phyloP scores from a whole-genome alignment of 1,284 basidiomycete genomes.

The Cryptococcus wingfieldii region DNA sequence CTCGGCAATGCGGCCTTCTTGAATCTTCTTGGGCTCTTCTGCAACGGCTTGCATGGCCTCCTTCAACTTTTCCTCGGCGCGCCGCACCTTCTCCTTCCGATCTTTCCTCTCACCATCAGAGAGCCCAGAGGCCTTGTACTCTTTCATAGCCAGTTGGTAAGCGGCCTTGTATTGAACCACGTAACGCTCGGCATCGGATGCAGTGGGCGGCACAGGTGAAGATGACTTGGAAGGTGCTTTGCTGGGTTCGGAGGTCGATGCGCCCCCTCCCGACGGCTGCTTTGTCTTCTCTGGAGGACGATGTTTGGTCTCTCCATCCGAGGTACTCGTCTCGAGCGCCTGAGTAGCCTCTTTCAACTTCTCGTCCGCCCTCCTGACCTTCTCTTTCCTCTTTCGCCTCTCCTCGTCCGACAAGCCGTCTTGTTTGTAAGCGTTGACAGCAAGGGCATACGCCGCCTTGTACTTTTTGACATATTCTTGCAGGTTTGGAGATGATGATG shows the following conservation, averaged over 20 bases:
- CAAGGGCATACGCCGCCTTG: neutral
- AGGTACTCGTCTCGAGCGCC: neutral
- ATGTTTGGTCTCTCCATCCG: neutral
- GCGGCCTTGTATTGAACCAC: neutral
- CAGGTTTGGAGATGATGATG: neutral
- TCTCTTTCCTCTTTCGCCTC: neutral
- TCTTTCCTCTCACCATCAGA: neutral
- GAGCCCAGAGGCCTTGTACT: neutral
- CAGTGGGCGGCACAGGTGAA: no score
- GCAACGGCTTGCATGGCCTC: neutral
- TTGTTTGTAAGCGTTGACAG: slow-evolving; percentile 2
- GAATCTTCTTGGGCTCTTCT: neutral
- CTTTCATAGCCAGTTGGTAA: neutral
- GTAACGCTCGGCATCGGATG: neutral
- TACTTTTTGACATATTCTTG: slow-evolving; percentile 3
- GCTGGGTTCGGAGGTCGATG: neutral
- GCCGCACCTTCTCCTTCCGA: neutral
- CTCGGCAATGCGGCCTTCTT: neutral
- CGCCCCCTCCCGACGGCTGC: neutral
- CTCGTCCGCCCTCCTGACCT: neutral
- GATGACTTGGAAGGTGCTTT: neutral
- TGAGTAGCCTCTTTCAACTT: neutral
- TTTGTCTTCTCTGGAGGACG: neutral
- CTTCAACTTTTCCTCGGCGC: neutral
- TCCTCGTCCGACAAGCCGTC: neutral